These are phyloP conservation scores for Diutina ranongensis DNA, from an alignment of 1,139 yeast species.

Conservation along the genomic window DNA sequence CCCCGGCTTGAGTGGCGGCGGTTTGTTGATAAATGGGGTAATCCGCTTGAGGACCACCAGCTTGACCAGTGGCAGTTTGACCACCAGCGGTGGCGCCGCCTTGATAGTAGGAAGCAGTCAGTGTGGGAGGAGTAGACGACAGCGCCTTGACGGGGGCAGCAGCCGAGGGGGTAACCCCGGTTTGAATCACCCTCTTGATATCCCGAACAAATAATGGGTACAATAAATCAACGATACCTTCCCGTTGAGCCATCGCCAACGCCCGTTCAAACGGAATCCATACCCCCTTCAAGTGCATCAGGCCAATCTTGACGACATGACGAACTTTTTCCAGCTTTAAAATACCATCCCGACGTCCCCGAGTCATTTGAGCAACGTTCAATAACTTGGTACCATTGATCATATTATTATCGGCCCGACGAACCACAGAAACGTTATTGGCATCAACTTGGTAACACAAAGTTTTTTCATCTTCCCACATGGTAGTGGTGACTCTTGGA, in stretches of 20 bases:
- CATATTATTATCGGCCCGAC: constrained; percentile 90
- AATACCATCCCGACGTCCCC: constrained; percentile 94
- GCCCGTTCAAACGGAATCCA: constrained; percentile 98
- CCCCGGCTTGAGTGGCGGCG: constrained; percentile 10
- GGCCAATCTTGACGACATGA: constrained; percentile 91
- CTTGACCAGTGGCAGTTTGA: constrained; percentile 9
- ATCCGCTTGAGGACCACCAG: constrained; percentile 7
- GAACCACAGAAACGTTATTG: constrained; percentile 78
- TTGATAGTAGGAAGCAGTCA: background rate
- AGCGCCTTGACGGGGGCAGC: constrained; percentile 7
- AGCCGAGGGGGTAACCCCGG: constrained; percentile 33
- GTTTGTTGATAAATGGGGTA: constrained; percentile 1
- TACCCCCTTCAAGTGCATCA: constrained; percentile 95
- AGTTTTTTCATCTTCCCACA: constrained; percentile 97
- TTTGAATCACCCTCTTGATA: constrained; percentile 57
- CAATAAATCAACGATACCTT: constrained; percentile 72
- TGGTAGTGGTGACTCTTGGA: constrained; percentile 85
- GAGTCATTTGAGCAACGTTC: constrained; percentile 89
- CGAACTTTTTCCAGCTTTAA: constrained; percentile 79
- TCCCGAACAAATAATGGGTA: constrained; percentile 86
- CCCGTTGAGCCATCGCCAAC: constrained; percentile 79
- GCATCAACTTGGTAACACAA: constrained; percentile 94
- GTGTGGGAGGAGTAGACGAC: constrained; percentile 6
- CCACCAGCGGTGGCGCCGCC: constrained; percentile 7
- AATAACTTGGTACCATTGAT: constrained; percentile 88